Percentiles rank a stretch among this genome's conserved stretches.
phyloP scores from a whole-genome alignment of 208 protist species.

The Lotmaria passim region DNA sequence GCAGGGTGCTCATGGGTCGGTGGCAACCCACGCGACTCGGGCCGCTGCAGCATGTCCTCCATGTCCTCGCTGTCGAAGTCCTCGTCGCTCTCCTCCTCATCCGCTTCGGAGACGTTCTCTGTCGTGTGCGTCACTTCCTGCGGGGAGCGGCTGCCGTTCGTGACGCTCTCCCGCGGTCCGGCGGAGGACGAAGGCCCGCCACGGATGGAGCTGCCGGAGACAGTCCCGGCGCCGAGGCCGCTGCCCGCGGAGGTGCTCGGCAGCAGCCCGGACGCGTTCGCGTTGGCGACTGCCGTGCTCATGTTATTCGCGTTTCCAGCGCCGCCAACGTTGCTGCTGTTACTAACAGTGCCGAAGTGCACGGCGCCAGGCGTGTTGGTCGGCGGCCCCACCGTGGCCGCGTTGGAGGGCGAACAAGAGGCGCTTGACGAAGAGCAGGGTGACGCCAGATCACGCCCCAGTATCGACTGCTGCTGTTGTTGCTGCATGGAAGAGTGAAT shows the following conservation, averaged over 20 bases:
- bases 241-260: slow-evolving; percentile 1
- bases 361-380: neutral
- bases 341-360: neutral
- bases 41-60: slow-evolving; percentile 48
- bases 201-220: neutral
- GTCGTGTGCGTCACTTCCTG: slow-evolving; percentile 33
- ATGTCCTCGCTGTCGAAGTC: slow-evolving; percentile 60
- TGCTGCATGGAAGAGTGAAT: slow-evolving; percentile 29
- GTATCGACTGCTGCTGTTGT: slow-evolving; percentile 3
- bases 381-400: neutral
- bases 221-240: neutral
- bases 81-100: slow-evolving; percentile 50
- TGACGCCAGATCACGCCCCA: neutral
- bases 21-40: slow-evolving; percentile 9
- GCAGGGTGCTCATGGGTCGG: slow-evolving; percentile 11
- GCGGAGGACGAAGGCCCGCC: slow-evolving; percentile 5
- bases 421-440: neutral
- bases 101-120: slow-evolving; percentile 23
- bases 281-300: neutral
- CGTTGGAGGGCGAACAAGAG: neutral
- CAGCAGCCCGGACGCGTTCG: neutral
- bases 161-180: slow-evolving; percentile 8
- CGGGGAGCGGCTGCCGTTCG: slow-evolving; percentile 24
- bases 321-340: no score
- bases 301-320: neutral